Evolutionary conservation across 2,329 filamentous ascomycete species (phyloP).

Genomic region (Curvularia verruculosa): DNA sequence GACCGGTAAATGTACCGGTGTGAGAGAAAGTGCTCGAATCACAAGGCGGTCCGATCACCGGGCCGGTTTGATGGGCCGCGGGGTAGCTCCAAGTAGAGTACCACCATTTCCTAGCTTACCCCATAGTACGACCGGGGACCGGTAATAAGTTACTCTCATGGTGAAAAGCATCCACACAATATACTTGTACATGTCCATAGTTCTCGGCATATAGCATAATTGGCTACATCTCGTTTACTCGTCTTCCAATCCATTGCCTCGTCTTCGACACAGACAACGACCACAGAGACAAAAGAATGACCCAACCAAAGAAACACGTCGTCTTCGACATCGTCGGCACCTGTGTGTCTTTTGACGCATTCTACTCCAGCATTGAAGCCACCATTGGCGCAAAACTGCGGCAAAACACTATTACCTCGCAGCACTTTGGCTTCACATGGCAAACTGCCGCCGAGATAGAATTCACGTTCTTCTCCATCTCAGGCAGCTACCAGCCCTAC

Average conservation of each 20-base stretch:
- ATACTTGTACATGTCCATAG: neutral
- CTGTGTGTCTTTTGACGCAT: constrained; percentile 21
- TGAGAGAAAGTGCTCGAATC: neutral
- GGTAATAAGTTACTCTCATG: neutral
- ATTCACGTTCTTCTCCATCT: constrained; percentile 23
- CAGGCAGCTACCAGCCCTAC: constrained; percentile 16
- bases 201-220: neutral
- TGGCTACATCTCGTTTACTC: neutral
- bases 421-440: constrained; percentile 22
- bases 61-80: constrained; percentile 2
- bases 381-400: constrained; percentile 15
- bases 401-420: constrained; percentile 9
- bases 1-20: neutral
- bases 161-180: neutral
- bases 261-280: neutral
- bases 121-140: neutral
- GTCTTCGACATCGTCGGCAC: constrained; percentile 22
- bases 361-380: constrained; percentile 17
- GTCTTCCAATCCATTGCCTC: neutral
- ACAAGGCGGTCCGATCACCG: neutral
- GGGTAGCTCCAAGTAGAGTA: neutral
- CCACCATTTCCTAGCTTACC: neutral
- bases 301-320: constrained; percentile 12
- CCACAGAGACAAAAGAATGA: neutral
- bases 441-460: constrained; percentile 22